Percentiles rank a stretch among this genome's conserved stretches.
phyloP scores from a whole-genome alignment of 169 alveolate genomes.

The Blepharisma undulans region DNA sequence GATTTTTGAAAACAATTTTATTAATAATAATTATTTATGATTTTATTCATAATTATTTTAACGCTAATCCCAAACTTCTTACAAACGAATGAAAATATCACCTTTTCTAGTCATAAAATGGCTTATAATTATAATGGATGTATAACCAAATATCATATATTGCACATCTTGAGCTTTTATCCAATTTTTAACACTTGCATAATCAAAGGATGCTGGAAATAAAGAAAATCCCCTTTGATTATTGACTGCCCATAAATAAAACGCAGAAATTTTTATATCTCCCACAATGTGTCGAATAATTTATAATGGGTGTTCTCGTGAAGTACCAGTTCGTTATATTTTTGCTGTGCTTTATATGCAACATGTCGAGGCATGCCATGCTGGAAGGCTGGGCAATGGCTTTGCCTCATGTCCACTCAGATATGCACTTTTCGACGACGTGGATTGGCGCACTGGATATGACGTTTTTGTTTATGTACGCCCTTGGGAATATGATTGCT shows the following conservation, averaged over 20 bases:
- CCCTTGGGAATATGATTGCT: constrained; percentile 51
- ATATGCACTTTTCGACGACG: constrained; percentile 23
- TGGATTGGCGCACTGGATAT: constrained; percentile 55
- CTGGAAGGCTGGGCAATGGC: constrained; percentile 52
- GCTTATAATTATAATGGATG: not conserved
- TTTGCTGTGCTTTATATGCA: constrained; percentile 1
- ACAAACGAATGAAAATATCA: not conserved
- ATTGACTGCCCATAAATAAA: not conserved
- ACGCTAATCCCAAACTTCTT: not conserved
- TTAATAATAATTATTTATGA: no score
- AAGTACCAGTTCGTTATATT: constrained; percentile 1
- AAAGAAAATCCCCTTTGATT: not conserved
- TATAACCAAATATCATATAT: not conserved
- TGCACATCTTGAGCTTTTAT: not conserved
- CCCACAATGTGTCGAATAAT: not conserved
- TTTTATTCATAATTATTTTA: no score
- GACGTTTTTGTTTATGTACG: constrained; percentile 43
- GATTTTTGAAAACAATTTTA: no score
- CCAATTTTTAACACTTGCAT: not conserved
- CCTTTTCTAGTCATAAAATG: not conserved
- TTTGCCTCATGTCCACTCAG: constrained; percentile 39
- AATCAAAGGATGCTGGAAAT: not conserved
- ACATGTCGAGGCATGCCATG: not conserved
- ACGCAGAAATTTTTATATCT: not conserved
- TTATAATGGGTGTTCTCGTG: constrained; percentile 1